A percentile compares a stretch with the other conserved stretches of the same genome.
Evolutionary conservation across 495 filamentous ascomycete genomes (phyloP).

Genomic region (Aspergillus affinis): DNA sequence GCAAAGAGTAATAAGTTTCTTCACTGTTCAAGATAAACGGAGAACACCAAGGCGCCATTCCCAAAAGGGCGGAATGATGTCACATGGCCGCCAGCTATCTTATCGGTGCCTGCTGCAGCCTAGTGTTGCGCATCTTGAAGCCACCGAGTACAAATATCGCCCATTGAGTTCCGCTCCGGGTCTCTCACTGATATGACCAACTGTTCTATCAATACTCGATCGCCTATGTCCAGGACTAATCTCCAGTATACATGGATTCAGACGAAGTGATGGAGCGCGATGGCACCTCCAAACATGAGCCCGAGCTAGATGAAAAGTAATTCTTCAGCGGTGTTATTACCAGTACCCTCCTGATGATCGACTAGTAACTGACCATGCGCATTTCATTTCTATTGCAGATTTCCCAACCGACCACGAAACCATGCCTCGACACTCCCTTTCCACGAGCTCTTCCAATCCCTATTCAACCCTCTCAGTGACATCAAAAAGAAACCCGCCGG

Average conservation of each 20-base stretch:
- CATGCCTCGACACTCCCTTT: slow-evolving; percentile 78
- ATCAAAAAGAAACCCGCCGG: slow-evolving; percentile 74
- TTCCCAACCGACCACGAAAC: slow-evolving; percentile 83
- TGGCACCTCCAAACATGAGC: slow-evolving; percentile 32
- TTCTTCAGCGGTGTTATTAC: background rate
- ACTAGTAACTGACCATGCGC: slow-evolving; percentile 18
- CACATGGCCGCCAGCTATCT: slow-evolving; percentile 27
- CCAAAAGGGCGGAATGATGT: slow-evolving; percentile 13
- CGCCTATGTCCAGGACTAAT: background rate
- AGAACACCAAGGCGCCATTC: background rate
- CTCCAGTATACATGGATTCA: background rate
- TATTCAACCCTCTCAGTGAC: slow-evolving; percentile 86
- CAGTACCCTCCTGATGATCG: background rate
- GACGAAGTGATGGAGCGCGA: slow-evolving; percentile 45
- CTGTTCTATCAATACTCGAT: background rate
- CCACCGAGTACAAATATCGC: background rate
- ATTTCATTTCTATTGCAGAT: slow-evolving; percentile 45
- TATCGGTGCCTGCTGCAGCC: slow-evolving; percentile 32
- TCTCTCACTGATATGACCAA: background rate
- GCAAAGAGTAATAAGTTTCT: no score
- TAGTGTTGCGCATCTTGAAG: slow-evolving; percentile 19
- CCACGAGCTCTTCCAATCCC: slow-evolving; percentile 67
- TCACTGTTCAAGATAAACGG: no score
- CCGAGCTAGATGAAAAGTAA: slow-evolving; percentile 68
- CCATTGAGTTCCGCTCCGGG: background rate